Conservation (phyloP, 257 asterid genomes). For the Anisodus acutangulus region DNA sequence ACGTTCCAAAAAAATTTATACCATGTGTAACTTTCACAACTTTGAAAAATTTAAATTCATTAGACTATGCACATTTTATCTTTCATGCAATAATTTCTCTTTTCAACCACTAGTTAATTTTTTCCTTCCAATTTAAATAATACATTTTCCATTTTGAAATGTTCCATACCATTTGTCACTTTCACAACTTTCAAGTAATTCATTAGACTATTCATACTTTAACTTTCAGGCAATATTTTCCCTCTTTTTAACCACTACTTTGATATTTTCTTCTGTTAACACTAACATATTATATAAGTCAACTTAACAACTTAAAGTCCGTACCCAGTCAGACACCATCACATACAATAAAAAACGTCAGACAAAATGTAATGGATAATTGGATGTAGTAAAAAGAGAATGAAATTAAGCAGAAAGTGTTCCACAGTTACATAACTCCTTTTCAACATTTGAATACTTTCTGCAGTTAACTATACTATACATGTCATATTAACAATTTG, state of each 20-base stretch:
- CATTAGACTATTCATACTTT: neutral
- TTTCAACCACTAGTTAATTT: neutral
- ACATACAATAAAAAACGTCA: neutral
- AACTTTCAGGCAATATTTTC: neutral
- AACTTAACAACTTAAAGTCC: neutral
- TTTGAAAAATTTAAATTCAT: neutral
- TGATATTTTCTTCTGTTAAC: neutral
- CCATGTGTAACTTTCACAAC: slow-evolving; percentile 2
- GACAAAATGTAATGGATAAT: neutral
- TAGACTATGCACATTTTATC: neutral
- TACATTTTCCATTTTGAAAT: neutral
- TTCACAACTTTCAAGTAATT: neutral
- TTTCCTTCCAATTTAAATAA: neutral
- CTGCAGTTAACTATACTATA: neutral
- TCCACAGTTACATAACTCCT: neutral
- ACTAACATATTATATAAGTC: neutral
- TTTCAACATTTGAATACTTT: neutral
- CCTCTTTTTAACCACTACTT: neutral
- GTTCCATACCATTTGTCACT: neutral
- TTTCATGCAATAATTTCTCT: neutral
- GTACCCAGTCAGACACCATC: neutral
- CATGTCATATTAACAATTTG: neutral
- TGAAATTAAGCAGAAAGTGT: slow-evolving; percentile 7
- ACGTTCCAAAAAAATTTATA: neutral
- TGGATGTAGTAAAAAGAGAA: neutral